phyloP scores from a whole-genome alignment of 768 basidiomycete genomes.

The Boletus rubroflammeus region DNA sequence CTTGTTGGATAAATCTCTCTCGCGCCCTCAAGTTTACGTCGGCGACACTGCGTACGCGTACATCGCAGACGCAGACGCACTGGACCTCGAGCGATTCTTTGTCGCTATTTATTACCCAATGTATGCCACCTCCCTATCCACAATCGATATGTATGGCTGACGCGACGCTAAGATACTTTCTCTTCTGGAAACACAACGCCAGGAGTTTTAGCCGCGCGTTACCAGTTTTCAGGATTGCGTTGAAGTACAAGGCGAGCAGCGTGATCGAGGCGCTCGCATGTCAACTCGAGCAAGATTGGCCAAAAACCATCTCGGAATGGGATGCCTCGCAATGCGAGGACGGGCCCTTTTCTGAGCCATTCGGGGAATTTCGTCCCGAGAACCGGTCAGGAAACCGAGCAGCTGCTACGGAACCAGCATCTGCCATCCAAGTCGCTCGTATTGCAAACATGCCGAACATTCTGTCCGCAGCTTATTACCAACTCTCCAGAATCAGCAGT shows the following conservation, averaged over 20 bases:
- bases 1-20: neutral
- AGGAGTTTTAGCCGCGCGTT: neutral
- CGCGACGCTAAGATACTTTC: neutral
- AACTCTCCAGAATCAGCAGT: neutral
- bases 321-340: slow-evolving; percentile 1
- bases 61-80: neutral
- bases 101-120: slow-evolving; percentile 1
- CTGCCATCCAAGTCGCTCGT: slow-evolving; percentile 3
- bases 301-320: slow-evolving; percentile 3
- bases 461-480: slow-evolving; percentile 1
- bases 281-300: slow-evolving; percentile 10
- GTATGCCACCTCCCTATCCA: neutral
- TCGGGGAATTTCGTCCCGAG: neutral
- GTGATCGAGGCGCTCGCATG: slow-evolving; percentile 4
- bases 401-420: neutral
- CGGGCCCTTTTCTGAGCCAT: neutral
- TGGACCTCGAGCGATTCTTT: slow-evolving; percentile 7
- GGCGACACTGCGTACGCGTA: neutral
- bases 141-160: neutral
- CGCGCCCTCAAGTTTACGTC: neutral
- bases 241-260: neutral
- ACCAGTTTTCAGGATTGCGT: slow-evolving; percentile 3
- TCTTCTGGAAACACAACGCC: slow-evolving; percentile 1
- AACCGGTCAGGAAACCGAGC: neutral
- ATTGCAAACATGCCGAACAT: slow-evolving; percentile 1